phyloP scores from a whole-genome alignment of 1,139 yeast genomes.

The Zhuliangozyma parablackwelliae region DNA sequence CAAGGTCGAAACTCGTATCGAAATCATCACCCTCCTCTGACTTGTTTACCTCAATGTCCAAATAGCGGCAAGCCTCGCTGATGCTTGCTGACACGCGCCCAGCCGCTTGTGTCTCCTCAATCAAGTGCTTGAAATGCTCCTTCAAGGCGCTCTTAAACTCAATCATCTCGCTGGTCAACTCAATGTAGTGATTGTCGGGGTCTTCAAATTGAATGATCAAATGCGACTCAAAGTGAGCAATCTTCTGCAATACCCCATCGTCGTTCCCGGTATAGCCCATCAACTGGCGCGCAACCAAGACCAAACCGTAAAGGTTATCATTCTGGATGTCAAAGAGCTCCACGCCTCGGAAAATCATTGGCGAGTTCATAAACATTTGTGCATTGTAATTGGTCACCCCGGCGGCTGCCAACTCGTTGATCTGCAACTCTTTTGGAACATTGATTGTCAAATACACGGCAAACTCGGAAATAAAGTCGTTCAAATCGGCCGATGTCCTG shows the following conservation, averaged over 20 bases:
- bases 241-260: conserved; percentile 13
- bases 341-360: conserved; percentile 25
- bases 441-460: conserved; percentile 17
- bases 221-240: conserved; percentile 31
- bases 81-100: conserved; percentile 20
- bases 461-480: conserved; percentile 32
- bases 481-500: conserved; percentile 16
- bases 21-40: conserved; percentile 10
- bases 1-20: conserved; percentile 14
- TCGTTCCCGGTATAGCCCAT: conserved; percentile 14
- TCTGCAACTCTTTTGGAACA: conserved; percentile 4
- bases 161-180: conserved; percentile 31
- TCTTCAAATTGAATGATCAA: conserved; percentile 50
- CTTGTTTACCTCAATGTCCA: conserved; percentile 7
- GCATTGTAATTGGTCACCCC: conserved; percentile 11
- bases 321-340: conserved; percentile 23
- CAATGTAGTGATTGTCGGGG: conserved; percentile 45
- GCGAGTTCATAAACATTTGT: conserved; percentile 25
- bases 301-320: conserved; percentile 35
- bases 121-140: conserved; percentile 13
- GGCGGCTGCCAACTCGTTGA: conserved; percentile 6
- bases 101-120: conserved; percentile 8
- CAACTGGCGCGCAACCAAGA: conserved; percentile 22
- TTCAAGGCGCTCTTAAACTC: conserved; percentile 21
- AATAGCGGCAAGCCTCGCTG: conserved; percentile 14